phyloP scores from a whole-genome alignment of 768 basidiomycete species.

The Hygrocybe punicea region DNA sequence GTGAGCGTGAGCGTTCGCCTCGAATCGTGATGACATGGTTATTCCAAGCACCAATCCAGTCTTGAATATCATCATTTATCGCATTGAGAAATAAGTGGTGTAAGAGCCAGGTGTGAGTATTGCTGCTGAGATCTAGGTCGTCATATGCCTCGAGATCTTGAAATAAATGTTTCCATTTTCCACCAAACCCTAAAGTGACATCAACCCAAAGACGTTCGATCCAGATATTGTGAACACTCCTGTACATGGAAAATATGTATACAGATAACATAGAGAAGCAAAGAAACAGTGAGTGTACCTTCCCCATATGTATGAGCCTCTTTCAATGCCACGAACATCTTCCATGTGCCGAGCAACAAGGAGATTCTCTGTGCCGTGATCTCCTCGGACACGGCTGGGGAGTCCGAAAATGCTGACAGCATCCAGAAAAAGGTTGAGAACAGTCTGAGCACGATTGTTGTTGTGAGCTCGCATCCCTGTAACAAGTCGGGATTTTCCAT shows the following conservation, averaged over 20 bases:
- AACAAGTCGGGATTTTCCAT: conserved; percentile 39
- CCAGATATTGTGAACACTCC: conserved; percentile 40
- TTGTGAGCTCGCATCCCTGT: conserved; percentile 33
- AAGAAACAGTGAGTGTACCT: too few species aligned
- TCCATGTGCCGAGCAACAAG: conserved; percentile 34
- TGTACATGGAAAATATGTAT: conserved; percentile 3
- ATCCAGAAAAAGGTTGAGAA: conserved; percentile 34
- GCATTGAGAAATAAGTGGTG: conserved; percentile 36
- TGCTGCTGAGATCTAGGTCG: conserved; percentile 22
- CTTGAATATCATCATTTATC: conserved; percentile 30
- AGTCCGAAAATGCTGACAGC: conserved; percentile 24
- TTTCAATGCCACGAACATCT: conserved; percentile 12
- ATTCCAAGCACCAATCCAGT: conserved; percentile 39
- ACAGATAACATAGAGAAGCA: conserved; percentile 29
- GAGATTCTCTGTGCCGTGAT: conserved; percentile 36
- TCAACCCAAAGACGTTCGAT: conserved; percentile 42
- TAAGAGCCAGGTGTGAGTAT: conserved; percentile 40
- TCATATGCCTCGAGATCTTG: conserved; percentile 29
- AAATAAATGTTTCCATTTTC: conserved; percentile 41
- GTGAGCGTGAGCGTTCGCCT: conserved; percentile 18
- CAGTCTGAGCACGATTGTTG: conserved; percentile 42
- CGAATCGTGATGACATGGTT: conserved; percentile 24
- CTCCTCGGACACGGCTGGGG: conserved; percentile 13
- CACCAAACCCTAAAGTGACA: conserved; percentile 32
- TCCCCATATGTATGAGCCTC: conserved; percentile 35